phyloP scores from a whole-genome alignment of 208 protist genomes.

The Trypanosoma mega region DNA sequence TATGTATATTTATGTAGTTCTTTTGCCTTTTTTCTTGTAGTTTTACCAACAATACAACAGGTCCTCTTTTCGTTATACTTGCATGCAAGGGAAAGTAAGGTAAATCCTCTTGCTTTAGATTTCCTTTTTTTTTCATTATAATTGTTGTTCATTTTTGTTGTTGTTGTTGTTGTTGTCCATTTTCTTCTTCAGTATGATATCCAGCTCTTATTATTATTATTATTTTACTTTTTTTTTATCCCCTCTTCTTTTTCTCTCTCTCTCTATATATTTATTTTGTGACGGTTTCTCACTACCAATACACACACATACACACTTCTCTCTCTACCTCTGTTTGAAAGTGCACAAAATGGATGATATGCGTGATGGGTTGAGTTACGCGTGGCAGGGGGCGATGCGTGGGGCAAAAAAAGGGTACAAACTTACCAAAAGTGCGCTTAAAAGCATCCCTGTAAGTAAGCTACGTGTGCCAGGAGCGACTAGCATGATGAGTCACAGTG shows the following conservation, averaged over 20 bases:
- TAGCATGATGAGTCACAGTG: conserved; percentile 34
- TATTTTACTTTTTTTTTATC: conserved; percentile 1
- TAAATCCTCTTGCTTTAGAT: too few relatives aligned
- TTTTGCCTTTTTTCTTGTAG: too few relatives aligned
- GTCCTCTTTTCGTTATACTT: too few relatives aligned
- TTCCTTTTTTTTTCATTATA: too few relatives aligned
- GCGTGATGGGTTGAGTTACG: conserved; percentile 50
- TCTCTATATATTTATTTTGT: conserved; percentile 16
- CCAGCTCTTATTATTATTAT: not conserved
- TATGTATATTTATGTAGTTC: too few relatives aligned
- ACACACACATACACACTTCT: too few relatives aligned
- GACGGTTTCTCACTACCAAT: too few relatives aligned
- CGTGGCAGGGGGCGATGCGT: conserved; percentile 74
- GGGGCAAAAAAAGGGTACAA: conserved; percentile 69
- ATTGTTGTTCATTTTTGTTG: not conserved
- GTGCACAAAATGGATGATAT: conserved; percentile 62
- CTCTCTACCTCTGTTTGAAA: not conserved
- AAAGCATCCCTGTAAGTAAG: conserved; percentile 46
- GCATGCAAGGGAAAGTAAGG: too few relatives aligned
- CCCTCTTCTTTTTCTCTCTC: conserved; percentile 5
- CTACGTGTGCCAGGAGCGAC: conserved; percentile 33
- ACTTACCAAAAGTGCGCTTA: conserved; percentile 69
- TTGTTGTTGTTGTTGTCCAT: not conserved
- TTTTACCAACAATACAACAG: too few relatives aligned
- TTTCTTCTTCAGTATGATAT: not conserved